Percentiles rank a stretch among this genome's conserved stretches.
Evolutionary conservation across 441 rosid genomes (phyloP).

Genomic region (Croton laevigatus): DNA sequence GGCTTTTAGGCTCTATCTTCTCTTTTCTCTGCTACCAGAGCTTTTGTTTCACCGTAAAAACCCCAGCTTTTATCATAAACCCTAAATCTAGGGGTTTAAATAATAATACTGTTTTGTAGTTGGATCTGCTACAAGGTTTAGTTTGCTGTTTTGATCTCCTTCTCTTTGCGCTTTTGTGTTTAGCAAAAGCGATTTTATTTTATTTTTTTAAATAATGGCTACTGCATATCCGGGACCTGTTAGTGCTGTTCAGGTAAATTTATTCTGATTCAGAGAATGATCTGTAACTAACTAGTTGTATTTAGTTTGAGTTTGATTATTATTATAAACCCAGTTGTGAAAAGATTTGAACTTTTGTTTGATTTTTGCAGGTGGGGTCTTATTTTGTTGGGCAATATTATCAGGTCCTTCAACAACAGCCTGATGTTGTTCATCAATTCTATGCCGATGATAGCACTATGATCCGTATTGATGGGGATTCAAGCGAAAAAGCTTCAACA

Average conservation of each 20-base stretch:
- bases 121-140: slow-evolving; percentile 11
- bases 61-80: slow-evolving; percentile 13
- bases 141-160: slow-evolving; percentile 9
- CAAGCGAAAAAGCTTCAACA: slow-evolving; percentile 60
- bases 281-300: not conserved
- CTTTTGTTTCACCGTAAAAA: not conserved
- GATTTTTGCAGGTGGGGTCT: slow-evolving; percentile 64
- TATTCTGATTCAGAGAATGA: not conserved
- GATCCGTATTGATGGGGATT: slow-evolving; percentile 70
- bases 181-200: slow-evolving; percentile 15
- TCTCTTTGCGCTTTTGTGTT: slow-evolving; percentile 30
- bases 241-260: slow-evolving; percentile 57
- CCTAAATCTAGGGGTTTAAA: slow-evolving; percentile 12
- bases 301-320: slow-evolving; percentile 12
- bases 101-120: not conserved
- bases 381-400: slow-evolving; percentile 91
- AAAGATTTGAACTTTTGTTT: not conserved
- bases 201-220: slow-evolving; percentile 35
- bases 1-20: not conserved
- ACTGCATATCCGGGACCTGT: slow-evolving; percentile 52
- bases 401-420: slow-evolving; percentile 76
- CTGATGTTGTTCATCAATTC: slow-evolving; percentile 77
- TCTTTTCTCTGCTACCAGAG: not conserved
- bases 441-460: slow-evolving; percentile 74
- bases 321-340: not conserved